phyloP scores from a whole-genome alignment of 225 moss, liverwort and hornwort genomes.

The Lunularia cruciata region DNA sequence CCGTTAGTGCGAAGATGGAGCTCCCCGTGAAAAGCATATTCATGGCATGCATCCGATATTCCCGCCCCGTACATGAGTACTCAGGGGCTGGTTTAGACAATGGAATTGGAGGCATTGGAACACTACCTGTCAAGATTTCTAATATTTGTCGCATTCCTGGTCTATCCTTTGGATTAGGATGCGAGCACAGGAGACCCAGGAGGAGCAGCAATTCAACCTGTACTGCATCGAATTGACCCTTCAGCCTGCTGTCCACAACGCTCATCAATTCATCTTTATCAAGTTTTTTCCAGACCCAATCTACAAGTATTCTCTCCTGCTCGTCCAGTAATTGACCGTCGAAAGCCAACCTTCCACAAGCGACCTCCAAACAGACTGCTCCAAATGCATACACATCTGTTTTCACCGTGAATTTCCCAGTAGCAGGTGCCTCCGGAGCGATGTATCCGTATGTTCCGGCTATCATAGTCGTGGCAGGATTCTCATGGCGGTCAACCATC shows the following conservation, averaged over 20 bases:
- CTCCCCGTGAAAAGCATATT: too few species aligned
- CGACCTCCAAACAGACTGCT: slow-evolving; percentile 14
- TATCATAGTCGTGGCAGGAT: slow-evolving; percentile 38
- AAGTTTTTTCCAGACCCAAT: slow-evolving; percentile 9
- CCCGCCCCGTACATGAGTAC: too few species aligned
- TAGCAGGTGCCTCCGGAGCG: slow-evolving; percentile 35
- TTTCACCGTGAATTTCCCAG: slow-evolving; percentile 44
- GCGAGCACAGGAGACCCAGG: slow-evolving; percentile 22
- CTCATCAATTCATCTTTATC: neutral
- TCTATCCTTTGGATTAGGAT: slow-evolving; percentile 14
- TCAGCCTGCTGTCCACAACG: slow-evolving; percentile 6
- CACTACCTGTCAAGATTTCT: slow-evolving; percentile 16
- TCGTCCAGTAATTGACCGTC: neutral
- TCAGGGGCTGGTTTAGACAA: neutral
- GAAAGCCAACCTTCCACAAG: slow-evolving; percentile 11
- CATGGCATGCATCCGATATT: too few species aligned
- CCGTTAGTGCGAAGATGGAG: too few species aligned
- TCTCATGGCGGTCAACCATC: slow-evolving; percentile 47
- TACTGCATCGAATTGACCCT: neutral
- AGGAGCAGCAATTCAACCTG: slow-evolving; percentile 4
- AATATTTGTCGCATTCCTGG: slow-evolving; percentile 20
- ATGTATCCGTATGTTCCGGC: slow-evolving; percentile 58
- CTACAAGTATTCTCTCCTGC: neutral
- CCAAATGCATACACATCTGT: slow-evolving; percentile 34
- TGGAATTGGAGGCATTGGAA: slow-evolving; percentile 2